These are phyloP conservation scores for Tanacetum coccineum DNA, from an alignment of 129 eudicot species.

Conservation along the genomic window DNA sequence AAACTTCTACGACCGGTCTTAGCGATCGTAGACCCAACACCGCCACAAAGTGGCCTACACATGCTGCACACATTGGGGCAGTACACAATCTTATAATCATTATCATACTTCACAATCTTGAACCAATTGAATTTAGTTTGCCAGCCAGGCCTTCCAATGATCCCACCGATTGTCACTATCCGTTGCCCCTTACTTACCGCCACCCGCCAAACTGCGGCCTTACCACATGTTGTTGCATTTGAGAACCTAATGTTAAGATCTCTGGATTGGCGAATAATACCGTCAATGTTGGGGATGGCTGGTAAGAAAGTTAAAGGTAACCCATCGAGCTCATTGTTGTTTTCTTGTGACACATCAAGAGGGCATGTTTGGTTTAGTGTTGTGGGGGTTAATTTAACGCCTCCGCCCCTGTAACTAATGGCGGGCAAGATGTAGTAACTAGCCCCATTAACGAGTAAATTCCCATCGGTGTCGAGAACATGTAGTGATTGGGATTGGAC, in stretches of 20 bases:
- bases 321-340: constrained; percentile 16
- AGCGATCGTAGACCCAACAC: constrained; percentile 14
- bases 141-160: constrained; percentile 38
- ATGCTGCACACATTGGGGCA: constrained; percentile 14
- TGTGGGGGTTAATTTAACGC: constrained; percentile 14
- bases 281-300: constrained; percentile 28
- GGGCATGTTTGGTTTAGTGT: constrained; percentile 26
- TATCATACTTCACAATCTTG: constrained; percentile 32
- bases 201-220: constrained; percentile 42
- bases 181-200: constrained; percentile 27
- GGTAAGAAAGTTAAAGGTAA: constrained; percentile 30
- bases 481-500: constrained; percentile 13
- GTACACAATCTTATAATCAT: constrained; percentile 34
- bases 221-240: constrained; percentile 23
- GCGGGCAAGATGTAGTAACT: constrained; percentile 23
- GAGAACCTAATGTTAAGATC: constrained; percentile 44
- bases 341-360: constrained; percentile 26
- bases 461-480: constrained; percentile 14
- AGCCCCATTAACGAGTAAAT: constrained; percentile 8
- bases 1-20: constrained; percentile 19
- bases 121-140: constrained; percentile 43
- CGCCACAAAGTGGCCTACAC: constrained; percentile 19
- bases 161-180: constrained; percentile 32
- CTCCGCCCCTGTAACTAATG: constrained; percentile 7
- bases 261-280: constrained; percentile 35